Evolutionary conservation across 352 stramenopile species (phyloP), one percentile per base, ranked within the genome.

Genomic region (Phytophthora syringae): DNA sequence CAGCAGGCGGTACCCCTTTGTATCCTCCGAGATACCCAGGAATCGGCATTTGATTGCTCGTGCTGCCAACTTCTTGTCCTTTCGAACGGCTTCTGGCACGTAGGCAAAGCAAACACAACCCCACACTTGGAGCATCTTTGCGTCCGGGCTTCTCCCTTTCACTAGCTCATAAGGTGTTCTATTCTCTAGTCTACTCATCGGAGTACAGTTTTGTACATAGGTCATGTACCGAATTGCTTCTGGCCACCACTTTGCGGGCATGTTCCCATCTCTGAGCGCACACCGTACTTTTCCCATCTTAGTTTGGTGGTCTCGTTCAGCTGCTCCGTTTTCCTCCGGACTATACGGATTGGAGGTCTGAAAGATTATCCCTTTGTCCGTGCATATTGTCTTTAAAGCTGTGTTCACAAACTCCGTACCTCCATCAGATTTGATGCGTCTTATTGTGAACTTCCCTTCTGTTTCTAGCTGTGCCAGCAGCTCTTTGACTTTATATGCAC

Each of bases 41-140:
- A 57, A 57, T 10, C 21, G 34, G 36, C 36, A 48, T 22, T 58
- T 60, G 9, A 51, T 13, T 30, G 53, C 28, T 24, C 42, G 43
- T 25, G 42, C 42, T 16, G 53, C 51, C 30, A 62, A 13, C 9
- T 42, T 53, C 21, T 48, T 54, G 21, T 54, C 43, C 20, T 37
- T 53, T 6, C 40, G 9, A 16, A 40, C 18, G 1, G 18, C 42
- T 20, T 37, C 53, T 30, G 53, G 53, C 4, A 61, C 13, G 21
- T 61, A 15, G 20, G 30, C 53, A 20, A 53, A 61, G 28, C 42
- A 39, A 5, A 61, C n/a, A 21, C 42, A 28, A 0, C 28, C 18
- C 52, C 52, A 50, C 1, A 60, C 18, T 15, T 45, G 42, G 1
- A 53, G 45, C 15, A 20, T 37, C 4, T 30, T 61, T 36, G 12